These are phyloP conservation scores for Ustilaginoidea virens DNA, from an alignment of 2,329 filamentous ascomycete species.

Conservation along the genomic window DNA sequence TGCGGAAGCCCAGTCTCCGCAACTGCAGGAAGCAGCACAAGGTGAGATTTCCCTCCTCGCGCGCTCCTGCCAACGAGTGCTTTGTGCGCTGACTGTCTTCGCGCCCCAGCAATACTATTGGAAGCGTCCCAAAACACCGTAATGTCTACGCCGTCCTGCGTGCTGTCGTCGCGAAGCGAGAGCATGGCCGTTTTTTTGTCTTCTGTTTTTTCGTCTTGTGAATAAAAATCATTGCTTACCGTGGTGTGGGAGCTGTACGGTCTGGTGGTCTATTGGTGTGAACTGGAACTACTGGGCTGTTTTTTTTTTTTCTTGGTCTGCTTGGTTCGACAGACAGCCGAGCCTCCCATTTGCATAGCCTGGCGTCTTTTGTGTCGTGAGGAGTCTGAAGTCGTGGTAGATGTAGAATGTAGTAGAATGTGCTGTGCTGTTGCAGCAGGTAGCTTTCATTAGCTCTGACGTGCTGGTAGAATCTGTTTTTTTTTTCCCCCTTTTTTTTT, in stretches of 20 bases:
- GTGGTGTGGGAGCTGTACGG: too few relatives aligned
- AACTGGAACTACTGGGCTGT: too few relatives aligned
- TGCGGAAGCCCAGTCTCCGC: constrained; percentile 78
- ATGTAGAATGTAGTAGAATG: too few relatives aligned
- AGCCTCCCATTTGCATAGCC: constrained; percentile 2
- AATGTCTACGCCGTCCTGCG: constrained; percentile 7
- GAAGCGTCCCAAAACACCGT: constrained; percentile 48
- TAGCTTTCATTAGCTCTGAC: too few relatives aligned
- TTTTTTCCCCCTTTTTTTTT: too few relatives aligned
- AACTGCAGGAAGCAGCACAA: constrained; percentile 94
- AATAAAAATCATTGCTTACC: too few relatives aligned
- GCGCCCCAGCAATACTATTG: constrained; percentile 50
- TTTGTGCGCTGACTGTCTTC: constrained; percentile 3
- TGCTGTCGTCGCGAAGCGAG: background rate
- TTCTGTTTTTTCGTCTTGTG: background rate
- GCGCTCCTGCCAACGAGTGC: constrained; percentile 2
- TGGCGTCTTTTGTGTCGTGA: constrained; percentile 2
- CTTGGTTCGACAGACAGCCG: too few relatives aligned
- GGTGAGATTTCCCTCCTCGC: constrained; percentile 42
- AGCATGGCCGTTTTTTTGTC: background rate
- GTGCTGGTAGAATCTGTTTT: too few relatives aligned
- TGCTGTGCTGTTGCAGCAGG: too few relatives aligned
- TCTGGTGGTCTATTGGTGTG: too few relatives aligned
- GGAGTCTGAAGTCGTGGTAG: too few relatives aligned
- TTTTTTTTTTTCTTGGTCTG: background rate